Base-by-base conservation (phyloP, 345 rosid genomes). In the Nephelium lappaceum region DNA sequence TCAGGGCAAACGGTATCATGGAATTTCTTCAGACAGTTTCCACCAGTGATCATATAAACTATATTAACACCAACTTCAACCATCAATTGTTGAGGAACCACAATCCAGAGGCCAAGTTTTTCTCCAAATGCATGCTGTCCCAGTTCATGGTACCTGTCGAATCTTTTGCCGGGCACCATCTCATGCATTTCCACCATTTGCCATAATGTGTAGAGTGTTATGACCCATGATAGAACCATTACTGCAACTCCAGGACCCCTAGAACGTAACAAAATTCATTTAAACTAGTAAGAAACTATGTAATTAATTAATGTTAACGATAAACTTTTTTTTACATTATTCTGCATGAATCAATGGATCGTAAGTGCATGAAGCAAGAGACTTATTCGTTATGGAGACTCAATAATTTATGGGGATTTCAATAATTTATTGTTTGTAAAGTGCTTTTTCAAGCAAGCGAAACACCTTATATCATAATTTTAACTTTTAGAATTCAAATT, bases 181-280 rank as follows among this genome's bases (percentile, higher is more conserved):
- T 93, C 96, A 18, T 93, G 98, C 98, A 93, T 89, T 83, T 93
- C 90, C 83, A 93, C 93, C 93, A 92, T 93, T 81, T 92, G 95
- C 95, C 97, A 92, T 36, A 90, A 53, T 2, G 98, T 92, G 65
- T 92, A 92, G 0, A 93, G 67, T 3, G 95, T 92, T n/a, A 93
- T 88, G 11, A 88, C 9, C 98, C 96, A 93, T 75, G 95, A 93
- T 77, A 91, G 9, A 6, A 83, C 19, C 91, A 92, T 43, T 8
- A 88, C 47, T 0, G 80, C 79, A 23, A 83, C 77, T 43, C 91
- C 97, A 25, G 97, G 90, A 66, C 94, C 92, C 93, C 92, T 91
- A 23, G 16, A 69, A 61, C 24, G 16, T 60, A 60, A 4, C 57
- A 11, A 25, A 47, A 25, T 7, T 31, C 51, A 45, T 45, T 45